Conservation (phyloP, 257 asterid genomes). For the Ocimum tenuiflorum region DNA sequence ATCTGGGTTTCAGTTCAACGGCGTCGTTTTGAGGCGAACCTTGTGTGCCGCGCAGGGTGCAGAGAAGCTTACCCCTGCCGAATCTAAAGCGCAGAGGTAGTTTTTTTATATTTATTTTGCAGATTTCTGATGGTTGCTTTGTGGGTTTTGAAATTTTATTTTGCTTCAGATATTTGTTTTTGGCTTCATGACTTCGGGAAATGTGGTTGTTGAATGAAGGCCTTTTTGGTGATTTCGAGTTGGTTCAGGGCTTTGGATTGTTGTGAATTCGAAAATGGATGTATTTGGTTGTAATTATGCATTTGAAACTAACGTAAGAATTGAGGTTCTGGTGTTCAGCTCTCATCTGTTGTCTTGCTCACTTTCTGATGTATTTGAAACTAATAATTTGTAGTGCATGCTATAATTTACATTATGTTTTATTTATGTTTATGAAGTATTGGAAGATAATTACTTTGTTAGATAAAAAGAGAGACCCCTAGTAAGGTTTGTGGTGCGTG, state of each 20-base stretch:
- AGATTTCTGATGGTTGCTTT: not conserved
- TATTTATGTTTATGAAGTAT: no score
- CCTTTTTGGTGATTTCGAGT: slow-evolving; percentile 15
- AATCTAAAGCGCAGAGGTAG: slow-evolving; percentile 57
- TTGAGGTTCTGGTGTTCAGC: slow-evolving; percentile 6
- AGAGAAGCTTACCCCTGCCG: slow-evolving; percentile 51
- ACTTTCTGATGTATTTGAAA: no score
- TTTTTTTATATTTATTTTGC: slow-evolving; percentile 5
- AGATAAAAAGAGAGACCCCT: not conserved
- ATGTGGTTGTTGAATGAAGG: not conserved
- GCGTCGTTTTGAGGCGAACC: slow-evolving; percentile 33
- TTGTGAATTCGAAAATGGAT: slow-evolving; percentile 9
- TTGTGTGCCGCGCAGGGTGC: slow-evolving; percentile 58
- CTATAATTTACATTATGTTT: no score
- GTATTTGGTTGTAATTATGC: slow-evolving; percentile 2
- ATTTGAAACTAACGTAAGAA: not conserved
- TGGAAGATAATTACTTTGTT: no score
- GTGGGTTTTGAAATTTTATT: not conserved
- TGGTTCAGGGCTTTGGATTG: not conserved
- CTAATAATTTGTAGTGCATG: no score
- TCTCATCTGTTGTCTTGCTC: not conserved
- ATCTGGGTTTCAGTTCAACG: slow-evolving; percentile 43
- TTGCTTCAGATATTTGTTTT: not conserved
- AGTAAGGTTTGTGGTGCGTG: no score
- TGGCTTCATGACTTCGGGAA: not conserved